A percentile compares a stretch with the other conserved stretches of the same genome.
Evolutionary conservation across 306 rosid species (phyloP).

Genomic region (Gastrolobium bilobum): DNA sequence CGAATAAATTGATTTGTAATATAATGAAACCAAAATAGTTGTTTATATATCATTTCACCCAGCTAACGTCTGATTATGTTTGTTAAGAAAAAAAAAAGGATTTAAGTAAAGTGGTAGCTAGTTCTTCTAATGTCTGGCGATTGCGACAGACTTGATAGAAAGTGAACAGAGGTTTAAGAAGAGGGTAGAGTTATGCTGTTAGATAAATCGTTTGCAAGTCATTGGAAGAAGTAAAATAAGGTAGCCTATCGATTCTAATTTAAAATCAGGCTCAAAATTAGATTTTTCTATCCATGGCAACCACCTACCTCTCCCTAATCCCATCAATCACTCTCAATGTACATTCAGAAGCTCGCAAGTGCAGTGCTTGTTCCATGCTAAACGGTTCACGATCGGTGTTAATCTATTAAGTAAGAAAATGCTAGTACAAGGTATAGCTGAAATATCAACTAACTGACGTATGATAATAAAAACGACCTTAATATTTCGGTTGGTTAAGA

Average conservation of each 20-base stretch:
- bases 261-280: constrained; percentile 23
- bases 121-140: constrained; percentile 5
- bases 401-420: background rate
- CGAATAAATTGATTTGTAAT: constrained; percentile 1
- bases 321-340: background rate
- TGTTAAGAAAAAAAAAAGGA: background rate
- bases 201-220: constrained; percentile 44
- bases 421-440: background rate
- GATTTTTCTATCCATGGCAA: constrained; percentile 58
- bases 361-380: constrained; percentile 15
- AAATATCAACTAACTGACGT: constrained; percentile 16
- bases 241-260: constrained; percentile 52
- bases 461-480: constrained; percentile 9
- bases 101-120: too few species aligned
- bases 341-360: background rate
- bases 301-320: constrained; percentile 45
- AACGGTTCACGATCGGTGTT: background rate
- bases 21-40: background rate
- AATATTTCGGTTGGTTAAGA: constrained; percentile 30
- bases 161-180: constrained; percentile 10
- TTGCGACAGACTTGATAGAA: background rate
- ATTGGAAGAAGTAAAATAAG: constrained; percentile 34
- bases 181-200: constrained; percentile 34
- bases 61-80: background rate
- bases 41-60: constrained; percentile 5